Evolutionary conservation across 192 early-diverging fungal species (phyloP).

Genomic region (Backusella tarrabulga): DNA sequence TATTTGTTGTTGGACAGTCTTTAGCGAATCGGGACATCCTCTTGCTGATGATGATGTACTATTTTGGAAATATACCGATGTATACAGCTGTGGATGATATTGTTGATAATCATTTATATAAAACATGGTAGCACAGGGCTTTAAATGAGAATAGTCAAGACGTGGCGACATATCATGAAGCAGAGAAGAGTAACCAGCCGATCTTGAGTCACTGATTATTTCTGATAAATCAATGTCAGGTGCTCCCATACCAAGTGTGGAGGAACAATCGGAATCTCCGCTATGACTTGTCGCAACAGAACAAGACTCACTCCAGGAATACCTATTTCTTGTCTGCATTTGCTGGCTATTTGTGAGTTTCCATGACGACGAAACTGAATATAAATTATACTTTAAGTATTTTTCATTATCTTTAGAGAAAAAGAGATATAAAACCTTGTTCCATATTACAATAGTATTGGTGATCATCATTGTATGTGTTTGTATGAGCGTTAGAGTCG

Average conservation of each 20-base stretch:
- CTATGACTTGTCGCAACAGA: neutral
- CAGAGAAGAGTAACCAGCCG: neutral
- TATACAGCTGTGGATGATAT: neutral
- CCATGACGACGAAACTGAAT: neutral
- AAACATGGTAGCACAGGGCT: neutral
- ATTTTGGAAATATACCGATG: slow-evolving; percentile 3
- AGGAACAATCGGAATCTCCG: neutral
- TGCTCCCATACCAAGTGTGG: slow-evolving; percentile 3
- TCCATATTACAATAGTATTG: neutral
- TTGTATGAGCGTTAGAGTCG: neutral
- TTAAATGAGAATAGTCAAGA: neutral
- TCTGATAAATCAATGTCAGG: slow-evolving; percentile 11
- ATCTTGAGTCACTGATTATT: neutral
- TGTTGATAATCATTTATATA: neutral
- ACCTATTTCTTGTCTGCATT: neutral
- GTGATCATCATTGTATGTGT: neutral
- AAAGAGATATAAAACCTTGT: neutral
- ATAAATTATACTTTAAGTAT: neutral
- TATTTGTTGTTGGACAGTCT: neutral
- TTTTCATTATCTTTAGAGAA: neutral
- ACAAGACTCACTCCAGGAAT: neutral
- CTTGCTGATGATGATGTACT: neutral
- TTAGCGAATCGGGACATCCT: neutral
- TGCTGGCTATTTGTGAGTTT: neutral
- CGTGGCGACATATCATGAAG: neutral